Evolutionary conservation across 345 rosid species (phyloP).

Genomic region (Zanthoxylum bungeanum): DNA sequence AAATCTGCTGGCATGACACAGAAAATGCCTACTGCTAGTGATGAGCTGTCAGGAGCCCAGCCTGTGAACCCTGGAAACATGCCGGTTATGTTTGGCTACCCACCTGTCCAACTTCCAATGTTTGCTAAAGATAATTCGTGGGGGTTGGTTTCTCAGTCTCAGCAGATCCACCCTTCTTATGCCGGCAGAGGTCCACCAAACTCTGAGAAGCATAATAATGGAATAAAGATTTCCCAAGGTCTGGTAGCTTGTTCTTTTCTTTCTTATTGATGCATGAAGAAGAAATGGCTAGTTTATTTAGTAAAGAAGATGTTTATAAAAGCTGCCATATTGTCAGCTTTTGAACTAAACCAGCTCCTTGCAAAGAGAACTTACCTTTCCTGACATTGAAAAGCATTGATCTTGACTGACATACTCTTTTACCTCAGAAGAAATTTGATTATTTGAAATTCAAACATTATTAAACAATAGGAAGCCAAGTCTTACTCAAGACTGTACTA

Average conservation of each 20-base stretch:
- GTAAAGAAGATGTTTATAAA: background rate
- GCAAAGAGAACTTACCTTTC: background rate
- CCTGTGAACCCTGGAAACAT: conserved; percentile 51
- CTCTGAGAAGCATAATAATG: conserved; percentile 47
- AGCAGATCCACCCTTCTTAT: conserved; percentile 52
- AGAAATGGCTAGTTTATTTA: background rate
- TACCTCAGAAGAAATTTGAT: background rate
- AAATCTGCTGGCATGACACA: conserved; percentile 43
- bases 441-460: background rate
- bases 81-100: conserved; percentile 74
- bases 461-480: background rate
- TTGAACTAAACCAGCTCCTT: background rate
- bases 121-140: conserved; percentile 80
- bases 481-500: background rate
- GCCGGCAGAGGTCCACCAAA: conserved; percentile 48
- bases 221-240: conserved; percentile 42
- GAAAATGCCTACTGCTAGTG: conserved; percentile 40
- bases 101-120: conserved; percentile 75
- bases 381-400: background rate
- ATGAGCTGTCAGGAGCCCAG: conserved; percentile 37
- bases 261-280: conserved; percentile 5
- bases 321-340: background rate
- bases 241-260: conserved; percentile 1
- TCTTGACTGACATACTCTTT: background rate
- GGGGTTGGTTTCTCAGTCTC: conserved; percentile 54